Evolutionary conservation across 176 grass and related monocot genomes (phyloP).

Genomic region (Alopecurus myosuroides): DNA sequence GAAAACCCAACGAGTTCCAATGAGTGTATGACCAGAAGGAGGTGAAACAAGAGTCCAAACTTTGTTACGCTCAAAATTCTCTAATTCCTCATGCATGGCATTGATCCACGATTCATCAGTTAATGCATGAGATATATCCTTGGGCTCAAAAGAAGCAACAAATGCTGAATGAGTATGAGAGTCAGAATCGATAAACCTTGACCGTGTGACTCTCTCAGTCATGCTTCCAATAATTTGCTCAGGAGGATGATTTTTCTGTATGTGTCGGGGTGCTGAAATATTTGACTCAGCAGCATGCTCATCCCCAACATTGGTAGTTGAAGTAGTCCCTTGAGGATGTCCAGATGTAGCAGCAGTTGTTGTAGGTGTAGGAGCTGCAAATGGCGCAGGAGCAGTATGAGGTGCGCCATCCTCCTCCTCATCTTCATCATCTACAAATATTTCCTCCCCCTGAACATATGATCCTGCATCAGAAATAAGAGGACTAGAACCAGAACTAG

Average conservation of each 20-base stretch:
- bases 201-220: not conserved
- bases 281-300: not conserved
- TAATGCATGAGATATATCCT: conserved; percentile 4
- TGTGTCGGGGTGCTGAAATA: not conserved
- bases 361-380: not conserved
- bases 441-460: not conserved
- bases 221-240: not conserved
- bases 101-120: not conserved
- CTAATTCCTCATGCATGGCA: not conserved
- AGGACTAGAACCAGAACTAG: not conserved
- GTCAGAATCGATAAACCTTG: not conserved
- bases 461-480: not conserved
- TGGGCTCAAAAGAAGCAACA: not conserved
- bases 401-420: not conserved
- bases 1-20: not conserved
- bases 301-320: not conserved
- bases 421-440: not conserved
- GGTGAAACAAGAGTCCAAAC: not conserved
- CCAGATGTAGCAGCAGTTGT: not conserved
- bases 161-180: not conserved
- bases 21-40: not conserved
- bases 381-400: not conserved
- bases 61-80: not conserved
- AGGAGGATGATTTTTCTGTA: not conserved
- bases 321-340: not conserved